Conservation (phyloP, 2,329 filamentous ascomycete species). For the Paraphaeosphaeria minitans region DNA sequence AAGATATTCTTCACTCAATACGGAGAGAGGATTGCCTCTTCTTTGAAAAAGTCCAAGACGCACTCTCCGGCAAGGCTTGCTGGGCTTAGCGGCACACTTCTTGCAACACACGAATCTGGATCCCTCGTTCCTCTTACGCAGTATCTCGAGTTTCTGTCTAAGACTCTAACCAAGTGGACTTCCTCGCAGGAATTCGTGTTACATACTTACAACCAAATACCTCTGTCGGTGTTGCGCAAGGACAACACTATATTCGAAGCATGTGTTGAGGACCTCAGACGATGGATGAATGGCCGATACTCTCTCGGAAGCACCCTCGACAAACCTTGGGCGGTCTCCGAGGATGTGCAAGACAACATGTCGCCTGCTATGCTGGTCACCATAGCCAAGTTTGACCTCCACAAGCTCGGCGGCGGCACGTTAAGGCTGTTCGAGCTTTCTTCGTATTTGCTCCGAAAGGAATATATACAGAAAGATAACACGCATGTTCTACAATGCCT, state of each 20-base stretch:
- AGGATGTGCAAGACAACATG: not conserved
- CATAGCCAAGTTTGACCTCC: slow-evolving; percentile 33
- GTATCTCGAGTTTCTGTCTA: slow-evolving; percentile 32
- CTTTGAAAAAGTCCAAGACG: slow-evolving; percentile 25
- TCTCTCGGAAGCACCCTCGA: slow-evolving; percentile 1
- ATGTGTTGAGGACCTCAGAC: slow-evolving; percentile 24
- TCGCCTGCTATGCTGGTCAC: slow-evolving; percentile 22
- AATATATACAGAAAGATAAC: slow-evolving; percentile 18
- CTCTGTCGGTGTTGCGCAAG: slow-evolving; percentile 22
- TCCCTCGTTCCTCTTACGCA: slow-evolving; percentile 26
- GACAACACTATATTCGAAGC: slow-evolving; percentile 20
- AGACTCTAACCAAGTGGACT: slow-evolving; percentile 11
- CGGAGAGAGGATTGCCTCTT: slow-evolving; percentile 24
- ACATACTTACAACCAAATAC: slow-evolving; percentile 37
- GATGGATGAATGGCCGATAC: slow-evolving; percentile 20
- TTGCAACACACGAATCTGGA: slow-evolving; percentile 27
- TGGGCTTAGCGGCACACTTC: slow-evolving; percentile 32
- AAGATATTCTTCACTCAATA: slow-evolving; percentile 38
- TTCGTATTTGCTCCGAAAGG: slow-evolving; percentile 24
- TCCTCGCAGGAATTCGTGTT: slow-evolving; percentile 24
- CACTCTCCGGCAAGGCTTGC: slow-evolving; percentile 31
- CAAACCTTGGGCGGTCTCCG: not conserved
- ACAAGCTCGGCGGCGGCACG: slow-evolving; percentile 14
- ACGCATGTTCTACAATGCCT: slow-evolving; percentile 17
- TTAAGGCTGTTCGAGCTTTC: slow-evolving; percentile 32